Evolutionary conservation across 805 yeast species (phyloP).

Genomic region (Wickerhamomyces silvicola): DNA sequence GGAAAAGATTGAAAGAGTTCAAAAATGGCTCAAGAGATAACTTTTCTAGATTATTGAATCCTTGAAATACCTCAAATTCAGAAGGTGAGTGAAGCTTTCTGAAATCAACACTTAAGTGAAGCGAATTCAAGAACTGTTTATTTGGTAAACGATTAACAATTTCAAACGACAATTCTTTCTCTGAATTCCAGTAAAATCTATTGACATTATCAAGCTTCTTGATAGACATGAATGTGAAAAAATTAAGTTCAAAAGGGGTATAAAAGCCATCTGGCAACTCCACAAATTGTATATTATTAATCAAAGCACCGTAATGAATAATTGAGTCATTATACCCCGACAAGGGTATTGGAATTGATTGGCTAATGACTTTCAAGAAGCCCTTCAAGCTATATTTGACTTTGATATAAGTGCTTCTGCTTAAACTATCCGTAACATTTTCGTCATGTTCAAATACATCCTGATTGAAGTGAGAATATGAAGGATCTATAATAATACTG

Average conservation of each 20-base stretch:
- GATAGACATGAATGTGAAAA: slow-evolving; percentile 22
- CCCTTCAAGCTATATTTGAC: slow-evolving; percentile 34
- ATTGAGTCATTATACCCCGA: neutral
- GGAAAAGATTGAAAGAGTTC: slow-evolving; percentile 22
- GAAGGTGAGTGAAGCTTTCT: slow-evolving; percentile 9
- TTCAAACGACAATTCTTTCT: slow-evolving; percentile 25
- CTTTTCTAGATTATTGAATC: slow-evolving; percentile 25
- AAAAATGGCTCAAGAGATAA: slow-evolving; percentile 32
- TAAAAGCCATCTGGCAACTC: slow-evolving; percentile 36
- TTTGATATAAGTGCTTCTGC: slow-evolving; percentile 26
- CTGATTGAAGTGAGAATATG: slow-evolving; percentile 32
- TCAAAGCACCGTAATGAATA: slow-evolving; percentile 9
- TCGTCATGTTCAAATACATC: slow-evolving; percentile 27
- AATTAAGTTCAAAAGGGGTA: slow-evolving; percentile 27
- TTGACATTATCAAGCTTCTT: slow-evolving; percentile 23
- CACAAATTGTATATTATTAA: slow-evolving; percentile 27
- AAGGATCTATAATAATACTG: slow-evolving; percentile 24
- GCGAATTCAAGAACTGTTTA: slow-evolving; percentile 18
- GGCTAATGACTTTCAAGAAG: slow-evolving; percentile 21
- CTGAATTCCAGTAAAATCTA: slow-evolving; percentile 28
- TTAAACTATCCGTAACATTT: slow-evolving; percentile 3
- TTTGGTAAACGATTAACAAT: slow-evolving; percentile 28
- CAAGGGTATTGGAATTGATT: slow-evolving; percentile 3
- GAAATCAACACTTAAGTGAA: slow-evolving; percentile 28
- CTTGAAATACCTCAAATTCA: slow-evolving; percentile 8